Evolutionary conservation across 345 rosid genomes (phyloP).

Genomic region (Pistacia vera): DNA sequence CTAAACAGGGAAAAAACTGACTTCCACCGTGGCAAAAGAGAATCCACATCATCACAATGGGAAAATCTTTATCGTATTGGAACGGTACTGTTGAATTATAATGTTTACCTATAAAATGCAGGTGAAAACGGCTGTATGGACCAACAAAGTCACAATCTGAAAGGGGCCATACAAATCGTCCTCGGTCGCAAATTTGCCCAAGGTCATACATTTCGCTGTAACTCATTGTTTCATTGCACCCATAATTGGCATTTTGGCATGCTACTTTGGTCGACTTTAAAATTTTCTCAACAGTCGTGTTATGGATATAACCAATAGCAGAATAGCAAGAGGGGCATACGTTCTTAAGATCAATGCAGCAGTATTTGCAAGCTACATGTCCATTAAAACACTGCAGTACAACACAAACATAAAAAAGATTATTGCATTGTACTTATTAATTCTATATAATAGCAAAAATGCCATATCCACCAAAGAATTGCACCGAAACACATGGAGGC

Average conservation of each 20-base stretch:
- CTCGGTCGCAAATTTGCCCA: background rate
- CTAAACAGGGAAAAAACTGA: no score
- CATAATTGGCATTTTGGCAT: background rate
- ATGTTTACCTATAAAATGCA: background rate
- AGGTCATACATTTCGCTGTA: background rate
- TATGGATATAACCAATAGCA: background rate
- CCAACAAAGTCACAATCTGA: background rate
- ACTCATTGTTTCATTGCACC: constrained; percentile 4
- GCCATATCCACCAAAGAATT: no score
- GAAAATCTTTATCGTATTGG: background rate
- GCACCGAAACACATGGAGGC: no score
- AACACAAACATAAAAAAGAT: background rate
- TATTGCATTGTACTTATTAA: no score
- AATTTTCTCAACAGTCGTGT: background rate
- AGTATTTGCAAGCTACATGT: constrained; percentile 23
- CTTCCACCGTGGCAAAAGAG: no score
- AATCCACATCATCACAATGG: no score
- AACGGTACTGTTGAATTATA: constrained; percentile 3
- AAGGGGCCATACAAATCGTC: constrained; percentile 3
- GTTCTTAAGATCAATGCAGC: constrained; percentile 13
- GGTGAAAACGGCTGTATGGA: background rate
- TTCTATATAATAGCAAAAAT: no score
- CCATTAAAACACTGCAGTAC: constrained; percentile 28
- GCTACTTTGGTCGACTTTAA: background rate
- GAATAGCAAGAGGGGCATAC: constrained; percentile 15